phyloP scores from a whole-genome alignment of 805 yeast genomes.

The Zygosaccharomyces lentus region DNA sequence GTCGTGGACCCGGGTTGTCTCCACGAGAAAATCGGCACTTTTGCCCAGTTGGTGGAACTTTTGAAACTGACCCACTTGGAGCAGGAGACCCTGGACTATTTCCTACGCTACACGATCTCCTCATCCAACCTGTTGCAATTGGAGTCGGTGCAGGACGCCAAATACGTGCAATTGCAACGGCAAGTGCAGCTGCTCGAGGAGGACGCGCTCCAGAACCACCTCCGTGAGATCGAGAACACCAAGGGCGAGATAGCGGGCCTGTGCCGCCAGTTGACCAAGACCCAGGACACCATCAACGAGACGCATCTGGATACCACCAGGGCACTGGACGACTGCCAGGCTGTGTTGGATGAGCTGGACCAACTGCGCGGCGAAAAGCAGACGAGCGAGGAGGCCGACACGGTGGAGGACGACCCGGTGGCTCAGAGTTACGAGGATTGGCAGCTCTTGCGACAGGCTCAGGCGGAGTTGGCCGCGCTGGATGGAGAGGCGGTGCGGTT shows the following conservation, averaged over 20 bases:
- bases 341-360: slow-evolving; percentile 21
- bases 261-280: slow-evolving; percentile 18
- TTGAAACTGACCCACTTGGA: slow-evolving; percentile 29
- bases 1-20: slow-evolving; percentile 19
- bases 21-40: slow-evolving; percentile 18
- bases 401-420: slow-evolving; percentile 6
- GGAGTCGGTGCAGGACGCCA: slow-evolving; percentile 24
- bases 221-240: slow-evolving; percentile 20
- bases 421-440: slow-evolving; percentile 13
- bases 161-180: slow-evolving; percentile 18
- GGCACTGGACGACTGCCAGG: slow-evolving; percentile 27
- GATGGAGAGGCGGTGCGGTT: slow-evolving; percentile 9
- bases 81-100: slow-evolving; percentile 33
- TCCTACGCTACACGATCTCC: slow-evolving; percentile 29
- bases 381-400: slow-evolving; percentile 7
- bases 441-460: slow-evolving; percentile 9
- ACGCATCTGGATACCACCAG: slow-evolving; percentile 20
- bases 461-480: slow-evolving; percentile 4
- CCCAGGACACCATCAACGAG: slow-evolving; percentile 24
- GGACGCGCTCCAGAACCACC: slow-evolving; percentile 15
- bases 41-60: slow-evolving; percentile 21
- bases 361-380: slow-evolving; percentile 13
- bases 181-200: slow-evolving; percentile 22
- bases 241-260: slow-evolving; percentile 16
- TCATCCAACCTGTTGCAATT: slow-evolving; percentile 20